These are phyloP conservation scores for Boletus vinaceobasis DNA, from an alignment of 768 basidiomycete genomes.

Conservation along the genomic window DNA sequence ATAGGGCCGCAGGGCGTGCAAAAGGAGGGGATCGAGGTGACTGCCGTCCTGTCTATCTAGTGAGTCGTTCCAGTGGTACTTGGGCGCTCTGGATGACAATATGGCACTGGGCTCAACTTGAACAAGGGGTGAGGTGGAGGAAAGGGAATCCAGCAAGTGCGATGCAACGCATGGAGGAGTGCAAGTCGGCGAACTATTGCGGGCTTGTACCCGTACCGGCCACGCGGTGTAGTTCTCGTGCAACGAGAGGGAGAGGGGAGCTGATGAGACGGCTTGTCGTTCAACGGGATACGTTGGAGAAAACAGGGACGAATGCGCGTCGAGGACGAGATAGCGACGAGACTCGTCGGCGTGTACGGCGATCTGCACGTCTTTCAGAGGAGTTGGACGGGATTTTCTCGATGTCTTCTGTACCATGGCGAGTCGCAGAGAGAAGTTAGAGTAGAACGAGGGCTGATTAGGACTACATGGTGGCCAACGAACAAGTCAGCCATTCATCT, in stretches of 20 bases:
- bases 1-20: background rate
- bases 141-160: slow-evolving; percentile 3
- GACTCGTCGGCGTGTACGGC: slow-evolving; percentile 8
- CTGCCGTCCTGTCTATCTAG: background rate
- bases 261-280: background rate
- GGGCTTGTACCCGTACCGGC: background rate
- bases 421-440: background rate
- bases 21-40: background rate
- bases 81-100: background rate
- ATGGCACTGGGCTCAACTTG: background rate
- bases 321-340: slow-evolving; percentile 15
- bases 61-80: background rate
- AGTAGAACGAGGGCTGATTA: background rate
- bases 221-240: background rate
- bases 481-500: slow-evolving; percentile 20
- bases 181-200: background rate
- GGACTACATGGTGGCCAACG: background rate
- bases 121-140: background rate
- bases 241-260: background rate
- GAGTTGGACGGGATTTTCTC: slow-evolving; percentile 5
- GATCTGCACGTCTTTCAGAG: slow-evolving; percentile 20
- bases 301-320: background rate
- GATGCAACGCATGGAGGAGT: slow-evolving; percentile 3
- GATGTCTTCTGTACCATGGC: slow-evolving; percentile 4
- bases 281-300: slow-evolving; percentile 5